Evolutionary conservation across 805 yeast genomes (phyloP), one percentile per base, ranked within the genome.

Genomic region (Teunomyces atbi): DNA sequence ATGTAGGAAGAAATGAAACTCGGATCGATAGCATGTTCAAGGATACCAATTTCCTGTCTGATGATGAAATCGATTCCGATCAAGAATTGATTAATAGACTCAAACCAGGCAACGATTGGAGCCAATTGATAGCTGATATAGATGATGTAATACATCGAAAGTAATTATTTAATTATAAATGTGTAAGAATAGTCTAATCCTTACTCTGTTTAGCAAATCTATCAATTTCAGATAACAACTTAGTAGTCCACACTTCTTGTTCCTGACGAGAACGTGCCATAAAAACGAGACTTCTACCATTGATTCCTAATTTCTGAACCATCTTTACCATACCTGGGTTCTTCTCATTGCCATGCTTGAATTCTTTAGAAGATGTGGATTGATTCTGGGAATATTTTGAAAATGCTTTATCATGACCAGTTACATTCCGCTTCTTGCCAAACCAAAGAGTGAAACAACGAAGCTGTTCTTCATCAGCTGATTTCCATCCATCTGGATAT

Each of bases 391-490:
- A 32, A 48, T 51, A 21, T 34, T 51, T 52, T 47, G 52, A 28
- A 6, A 41, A 27, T 6, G 47, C 33, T 33, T 46, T 51, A 21
- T 52, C 55, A 19, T 44, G 41, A 13, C 57, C 34, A 28, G 27
- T 58, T 47, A 80, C 65, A 2, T 73, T 64, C 46, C 83, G 66
- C 53, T 83, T 86, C 5, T 76, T 74, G 0, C 90, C 92, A 64
- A 83, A 80, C 96, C 97, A 90, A 2, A 92, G 55, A 0, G 94
- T 87, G 57, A 92, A 90, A 51, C 94, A 82, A 42, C 96, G 71
- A 21, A 79, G 66, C n/a, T 74, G 55, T 53, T 88, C 94, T 41
- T 83, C 86, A 56, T 92, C 98, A 6, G 81, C 71, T 2, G 95
- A 84, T 52, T 74, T 78, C 89, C 95, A 86, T 0, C 97, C 97